Evolutionary conservation across 106 monocot species (phyloP).

Genomic region (Dendrobium officinale): DNA sequence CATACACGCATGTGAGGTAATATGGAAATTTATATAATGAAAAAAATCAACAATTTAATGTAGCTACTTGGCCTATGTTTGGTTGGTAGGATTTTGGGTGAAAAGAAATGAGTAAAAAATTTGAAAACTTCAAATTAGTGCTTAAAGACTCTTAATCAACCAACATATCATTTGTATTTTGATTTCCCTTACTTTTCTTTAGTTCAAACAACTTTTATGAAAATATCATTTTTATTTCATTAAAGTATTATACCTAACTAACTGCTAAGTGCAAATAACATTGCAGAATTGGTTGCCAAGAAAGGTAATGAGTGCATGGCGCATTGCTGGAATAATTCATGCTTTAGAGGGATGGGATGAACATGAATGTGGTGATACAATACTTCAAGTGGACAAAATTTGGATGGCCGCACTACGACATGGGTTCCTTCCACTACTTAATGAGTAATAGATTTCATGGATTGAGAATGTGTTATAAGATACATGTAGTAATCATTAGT

Average conservation of each 20-base stretch:
- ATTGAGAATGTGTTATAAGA: neutral
- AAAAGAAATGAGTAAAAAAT: neutral
- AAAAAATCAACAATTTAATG: too few relatives aligned
- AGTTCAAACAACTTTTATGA: neutral
- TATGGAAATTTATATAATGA: neutral
- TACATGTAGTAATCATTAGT: neutral
- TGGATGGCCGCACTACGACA: slow-evolving; percentile 42
- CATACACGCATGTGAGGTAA: slow-evolving; percentile 81
- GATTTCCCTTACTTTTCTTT: neutral
- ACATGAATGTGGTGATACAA: slow-evolving; percentile 37
- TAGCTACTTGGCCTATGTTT: too few relatives aligned
- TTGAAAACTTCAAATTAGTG: neutral
- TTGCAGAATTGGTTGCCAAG: slow-evolving; percentile 34
- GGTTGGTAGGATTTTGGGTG: too few relatives aligned
- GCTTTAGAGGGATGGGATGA: slow-evolving; percentile 39
- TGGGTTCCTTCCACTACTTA: slow-evolving; percentile 25
- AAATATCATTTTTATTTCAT: neutral
- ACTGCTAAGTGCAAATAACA: neutral
- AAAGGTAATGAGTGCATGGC: slow-evolving; percentile 63
- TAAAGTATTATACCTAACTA: neutral
- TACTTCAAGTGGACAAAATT: slow-evolving; percentile 28
- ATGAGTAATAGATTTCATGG: neutral
- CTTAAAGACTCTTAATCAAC: neutral
- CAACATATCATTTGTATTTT: neutral
- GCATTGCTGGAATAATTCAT: slow-evolving; percentile 52